phyloP scores from a whole-genome alignment of 495 filamentous ascomycete species.

The Chaetomium cochliodes region DNA sequence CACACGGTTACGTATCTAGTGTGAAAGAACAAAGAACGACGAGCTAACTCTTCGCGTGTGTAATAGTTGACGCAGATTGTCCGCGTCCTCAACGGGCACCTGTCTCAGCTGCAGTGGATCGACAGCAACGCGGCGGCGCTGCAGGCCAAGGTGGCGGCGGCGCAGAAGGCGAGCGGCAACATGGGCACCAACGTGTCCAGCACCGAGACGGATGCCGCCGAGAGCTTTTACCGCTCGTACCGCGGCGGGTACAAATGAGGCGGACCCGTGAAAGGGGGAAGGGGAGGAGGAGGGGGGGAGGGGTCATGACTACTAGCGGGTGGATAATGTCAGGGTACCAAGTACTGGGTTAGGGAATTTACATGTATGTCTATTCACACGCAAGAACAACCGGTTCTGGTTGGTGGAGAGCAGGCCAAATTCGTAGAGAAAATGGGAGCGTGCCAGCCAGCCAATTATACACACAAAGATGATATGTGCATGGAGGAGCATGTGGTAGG shows the following conservation, averaged over 20 bases:
- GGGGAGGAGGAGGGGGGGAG: background rate
- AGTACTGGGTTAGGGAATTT: conserved; percentile 4
- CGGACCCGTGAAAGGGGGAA: background rate
- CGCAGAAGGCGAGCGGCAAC: conserved; percentile 70
- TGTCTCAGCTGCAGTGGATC: conserved; percentile 85
- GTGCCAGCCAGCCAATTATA: background rate
- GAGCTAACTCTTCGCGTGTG: conserved; percentile 19
- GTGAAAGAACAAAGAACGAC: background rate
- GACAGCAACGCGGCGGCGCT: conserved; percentile 79
- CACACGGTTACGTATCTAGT: conserved; percentile 13
- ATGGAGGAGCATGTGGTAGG: background rate
- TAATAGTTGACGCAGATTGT: conserved; percentile 89
- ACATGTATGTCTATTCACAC: conserved; percentile 2
- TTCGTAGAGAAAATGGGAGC: background rate
- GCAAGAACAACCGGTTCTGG: background rate
- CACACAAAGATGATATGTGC: background rate
- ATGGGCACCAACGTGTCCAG: conserved; percentile 61
- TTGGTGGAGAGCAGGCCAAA: background rate
- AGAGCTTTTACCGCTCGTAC: conserved; percentile 81
- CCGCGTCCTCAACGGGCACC: conserved; percentile 86
- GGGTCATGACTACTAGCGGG: conserved; percentile 41
- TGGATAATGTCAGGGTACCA: conserved; percentile 10
- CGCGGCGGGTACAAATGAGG: conserved; percentile 49
- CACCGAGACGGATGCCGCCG: conserved; percentile 62
- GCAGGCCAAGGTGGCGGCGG: conserved; percentile 71